A percentile compares a stretch with the other conserved stretches of the same genome.
Evolutionary conservation across 768 basidiomycete species (phyloP).

Genomic region (Naganishia vishniacii): DNA sequence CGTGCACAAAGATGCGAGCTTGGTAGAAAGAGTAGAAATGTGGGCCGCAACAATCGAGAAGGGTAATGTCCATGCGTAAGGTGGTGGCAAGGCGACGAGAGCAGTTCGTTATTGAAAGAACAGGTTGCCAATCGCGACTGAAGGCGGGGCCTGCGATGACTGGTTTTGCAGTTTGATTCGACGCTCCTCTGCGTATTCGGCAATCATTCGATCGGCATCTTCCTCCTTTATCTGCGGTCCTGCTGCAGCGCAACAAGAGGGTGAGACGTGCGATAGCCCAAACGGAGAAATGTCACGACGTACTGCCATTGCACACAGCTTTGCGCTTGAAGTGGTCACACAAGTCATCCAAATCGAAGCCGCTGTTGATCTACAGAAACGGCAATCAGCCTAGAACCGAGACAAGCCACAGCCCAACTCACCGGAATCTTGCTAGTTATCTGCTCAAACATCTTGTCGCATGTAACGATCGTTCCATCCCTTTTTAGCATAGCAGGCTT

Average conservation of each 20-base stretch:
- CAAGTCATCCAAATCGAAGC: slow-evolving; percentile 44
- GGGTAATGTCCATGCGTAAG: too few species aligned
- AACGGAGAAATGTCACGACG: slow-evolving; percentile 5
- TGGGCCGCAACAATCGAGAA: too few species aligned
- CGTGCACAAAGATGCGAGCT: too few species aligned
- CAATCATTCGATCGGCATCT: slow-evolving; percentile 1
- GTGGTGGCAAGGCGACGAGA: too few species aligned
- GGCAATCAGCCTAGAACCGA: background rate
- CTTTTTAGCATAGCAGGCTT: slow-evolving; percentile 26
- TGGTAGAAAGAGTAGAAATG: too few species aligned
- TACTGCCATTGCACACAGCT: slow-evolving; percentile 41
- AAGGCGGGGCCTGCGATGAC: too few species aligned
- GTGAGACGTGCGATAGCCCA: background rate
- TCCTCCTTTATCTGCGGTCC: background rate
- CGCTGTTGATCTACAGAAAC: slow-evolving; percentile 19
- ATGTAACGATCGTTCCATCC: slow-evolving; percentile 31
- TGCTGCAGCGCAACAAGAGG: background rate
- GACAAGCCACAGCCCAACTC: slow-evolving; percentile 13
- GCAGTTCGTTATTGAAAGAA: too few species aligned
- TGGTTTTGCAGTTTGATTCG: background rate
- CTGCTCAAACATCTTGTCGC: slow-evolving; percentile 40
- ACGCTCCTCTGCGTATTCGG: slow-evolving; percentile 10
- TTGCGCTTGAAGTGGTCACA: slow-evolving; percentile 44
- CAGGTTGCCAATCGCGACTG: too few species aligned
- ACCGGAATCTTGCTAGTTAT: slow-evolving; percentile 34